Evolutionary conservation across 352 stramenopile genomes (phyloP).

Genomic region (Thraustotheca clavata): DNA sequence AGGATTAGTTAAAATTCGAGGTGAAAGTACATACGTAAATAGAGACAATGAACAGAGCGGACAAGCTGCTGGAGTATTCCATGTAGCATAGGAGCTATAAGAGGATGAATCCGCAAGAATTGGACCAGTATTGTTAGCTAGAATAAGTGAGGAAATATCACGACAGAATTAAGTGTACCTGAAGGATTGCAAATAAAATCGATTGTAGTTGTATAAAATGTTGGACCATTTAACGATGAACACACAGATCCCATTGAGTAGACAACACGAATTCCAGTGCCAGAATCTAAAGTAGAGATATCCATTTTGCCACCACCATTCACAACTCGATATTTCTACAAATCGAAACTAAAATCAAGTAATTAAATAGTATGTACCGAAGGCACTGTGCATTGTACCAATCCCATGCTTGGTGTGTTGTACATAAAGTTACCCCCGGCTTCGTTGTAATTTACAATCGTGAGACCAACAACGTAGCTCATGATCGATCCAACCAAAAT

Average conservation of each 20-base stretch:
- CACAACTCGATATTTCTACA: conserved; percentile 14
- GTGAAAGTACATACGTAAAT: neutral
- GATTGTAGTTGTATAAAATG: conserved; percentile 7
- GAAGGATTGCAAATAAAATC: conserved; percentile 13
- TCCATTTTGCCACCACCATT: conserved; percentile 20
- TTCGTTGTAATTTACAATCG: conserved; percentile 7
- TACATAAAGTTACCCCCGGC: conserved; percentile 17
- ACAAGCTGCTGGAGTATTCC: conserved; percentile 10
- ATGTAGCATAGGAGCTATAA: neutral
- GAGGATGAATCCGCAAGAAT: neutral
- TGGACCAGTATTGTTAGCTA: neutral
- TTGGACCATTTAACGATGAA: neutral
- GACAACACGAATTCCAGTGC: neutral
- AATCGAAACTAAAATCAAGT: neutral
- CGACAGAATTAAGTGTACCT: neutral
- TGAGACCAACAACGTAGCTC: conserved; percentile 9
- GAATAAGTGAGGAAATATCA: neutral
- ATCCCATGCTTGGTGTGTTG: conserved; percentile 5
- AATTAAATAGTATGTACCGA: conserved; percentile 1
- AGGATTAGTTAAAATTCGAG: neutral
- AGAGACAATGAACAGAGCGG: neutral
- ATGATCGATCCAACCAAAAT: conserved; percentile 9
- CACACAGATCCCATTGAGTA: conserved; percentile 11
- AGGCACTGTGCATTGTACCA: conserved; percentile 17
- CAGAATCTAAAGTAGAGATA: neutral